These are phyloP conservation scores for Aspergillus neotritici DNA, from an alignment of 2,329 filamentous ascomycete species.

Conservation along the genomic window DNA sequence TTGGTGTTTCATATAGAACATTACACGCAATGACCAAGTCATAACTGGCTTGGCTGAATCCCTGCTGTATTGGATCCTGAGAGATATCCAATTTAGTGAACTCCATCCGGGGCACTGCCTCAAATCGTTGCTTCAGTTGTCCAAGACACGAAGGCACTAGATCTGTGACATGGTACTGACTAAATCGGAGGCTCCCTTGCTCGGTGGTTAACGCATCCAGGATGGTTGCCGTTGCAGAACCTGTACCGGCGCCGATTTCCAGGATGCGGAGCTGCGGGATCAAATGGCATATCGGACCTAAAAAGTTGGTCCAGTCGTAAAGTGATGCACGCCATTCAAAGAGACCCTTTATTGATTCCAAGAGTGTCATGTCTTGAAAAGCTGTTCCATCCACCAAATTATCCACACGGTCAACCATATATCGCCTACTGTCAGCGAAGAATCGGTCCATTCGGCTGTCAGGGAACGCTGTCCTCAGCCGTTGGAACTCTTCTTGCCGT, in stretches of 20 bases:
- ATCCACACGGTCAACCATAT: background rate
- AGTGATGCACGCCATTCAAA: background rate
- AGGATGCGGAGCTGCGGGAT: background rate
- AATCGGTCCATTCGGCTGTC: background rate
- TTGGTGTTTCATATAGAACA: constrained; percentile 1
- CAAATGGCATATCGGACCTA: background rate
- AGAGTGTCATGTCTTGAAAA: background rate
- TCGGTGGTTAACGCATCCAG: background rate
- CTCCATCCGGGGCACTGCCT: background rate
- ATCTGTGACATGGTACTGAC: background rate
- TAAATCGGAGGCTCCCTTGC: background rate
- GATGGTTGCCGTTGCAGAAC: background rate
- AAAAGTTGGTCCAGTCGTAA: background rate
- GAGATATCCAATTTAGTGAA: background rate
- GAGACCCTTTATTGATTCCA: background rate
- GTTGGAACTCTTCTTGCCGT: background rate
- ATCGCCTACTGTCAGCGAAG: background rate
- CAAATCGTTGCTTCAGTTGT: background rate
- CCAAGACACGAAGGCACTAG: background rate
- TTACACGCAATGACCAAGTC: constrained; percentile 3
- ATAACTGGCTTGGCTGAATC: background rate
- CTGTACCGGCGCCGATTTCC: constrained; percentile 1
- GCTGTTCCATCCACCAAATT: background rate
- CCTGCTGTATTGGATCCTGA: background rate
- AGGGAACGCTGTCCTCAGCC: background rate